Conservation (phyloP, 345 rosid genomes). For the Citrus medica region DNA sequence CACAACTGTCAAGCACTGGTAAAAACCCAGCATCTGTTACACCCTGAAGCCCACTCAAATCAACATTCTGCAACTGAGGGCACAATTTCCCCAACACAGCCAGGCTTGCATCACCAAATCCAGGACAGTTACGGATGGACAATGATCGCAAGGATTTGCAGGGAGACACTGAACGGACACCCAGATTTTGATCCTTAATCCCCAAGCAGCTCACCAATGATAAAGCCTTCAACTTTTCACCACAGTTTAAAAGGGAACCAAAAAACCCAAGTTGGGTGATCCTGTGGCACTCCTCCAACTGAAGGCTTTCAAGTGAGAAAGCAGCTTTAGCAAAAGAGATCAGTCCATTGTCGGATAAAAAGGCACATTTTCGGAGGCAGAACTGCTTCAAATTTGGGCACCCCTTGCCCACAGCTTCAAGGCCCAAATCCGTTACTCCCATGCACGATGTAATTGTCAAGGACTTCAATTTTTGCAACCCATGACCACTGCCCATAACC, state of each 20-base stretch:
- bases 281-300: slow-evolving; percentile 93
- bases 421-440: slow-evolving; percentile 73
- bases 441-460: slow-evolving; percentile 58
- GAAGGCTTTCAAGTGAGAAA: slow-evolving; percentile 65
- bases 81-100: slow-evolving; percentile 70
- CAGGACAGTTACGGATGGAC: slow-evolving; percentile 74
- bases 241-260: slow-evolving; percentile 68
- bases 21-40: slow-evolving; percentile 74
- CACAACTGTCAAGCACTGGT: slow-evolving; percentile 50
- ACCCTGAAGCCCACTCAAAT: slow-evolving; percentile 61
- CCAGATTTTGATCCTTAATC: slow-evolving; percentile 50
- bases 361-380: slow-evolving; percentile 46
- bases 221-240: slow-evolving; percentile 62
- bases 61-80: slow-evolving; percentile 64
- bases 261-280: slow-evolving; percentile 85
- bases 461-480: slow-evolving; percentile 74
- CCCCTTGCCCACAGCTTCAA: slow-evolving; percentile 75
- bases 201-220: slow-evolving; percentile 73
- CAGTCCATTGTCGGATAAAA: slow-evolving; percentile 77
- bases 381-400: slow-evolving; percentile 76
- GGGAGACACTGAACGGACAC: slow-evolving; percentile 31
- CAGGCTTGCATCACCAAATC: slow-evolving; percentile 72
- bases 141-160: slow-evolving; percentile 58
- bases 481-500: slow-evolving; percentile 92
- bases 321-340: slow-evolving; percentile 67